A percentile compares a stretch with the other conserved stretches of the same genome.
These are phyloP conservation scores for Paratinospora sagittata DNA, from an alignment of 164 flowering plant species.

Conservation along the genomic window DNA sequence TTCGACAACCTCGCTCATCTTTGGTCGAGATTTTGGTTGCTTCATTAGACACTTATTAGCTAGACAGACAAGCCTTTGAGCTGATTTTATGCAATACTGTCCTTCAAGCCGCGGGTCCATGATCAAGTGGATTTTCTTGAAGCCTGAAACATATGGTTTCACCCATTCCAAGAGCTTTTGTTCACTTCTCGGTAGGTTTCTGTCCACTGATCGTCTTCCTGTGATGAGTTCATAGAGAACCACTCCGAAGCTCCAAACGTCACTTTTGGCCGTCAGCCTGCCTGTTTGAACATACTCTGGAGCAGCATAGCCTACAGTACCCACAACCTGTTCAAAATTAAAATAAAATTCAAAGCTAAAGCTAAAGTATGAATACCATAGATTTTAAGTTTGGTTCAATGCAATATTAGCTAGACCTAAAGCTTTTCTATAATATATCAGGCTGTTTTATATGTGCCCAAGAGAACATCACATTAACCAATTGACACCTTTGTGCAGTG, in stretches of 20 bases:
- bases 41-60: constrained; percentile 81
- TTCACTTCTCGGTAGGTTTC: constrained; percentile 75
- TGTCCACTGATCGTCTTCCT: constrained; percentile 78
- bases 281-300: constrained; percentile 95
- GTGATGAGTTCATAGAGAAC: constrained; percentile 91
- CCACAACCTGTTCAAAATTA: constrained; percentile 57
- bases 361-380: background rate
- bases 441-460: background rate
- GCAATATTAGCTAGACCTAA: background rate
- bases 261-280: constrained; percentile 76
- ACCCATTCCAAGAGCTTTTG: constrained; percentile 95
- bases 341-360: constrained; percentile 1
- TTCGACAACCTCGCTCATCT: constrained; percentile 85
- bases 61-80: constrained; percentile 55
- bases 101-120: constrained; percentile 72
- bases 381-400: background rate
- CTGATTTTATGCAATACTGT: constrained; percentile 55
- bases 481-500: too few species aligned
- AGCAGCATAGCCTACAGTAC: constrained; percentile 94
- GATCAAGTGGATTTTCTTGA: constrained; percentile 68
- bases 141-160: constrained; percentile 67
- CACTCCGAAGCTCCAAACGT: constrained; percentile 97
- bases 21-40: constrained; percentile 77
- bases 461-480: background rate
- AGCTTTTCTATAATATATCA: background rate